Evolutionary conservation across 495 filamentous ascomycete species (phyloP).

Genomic region (Astrothelium subdiscretum): DNA sequence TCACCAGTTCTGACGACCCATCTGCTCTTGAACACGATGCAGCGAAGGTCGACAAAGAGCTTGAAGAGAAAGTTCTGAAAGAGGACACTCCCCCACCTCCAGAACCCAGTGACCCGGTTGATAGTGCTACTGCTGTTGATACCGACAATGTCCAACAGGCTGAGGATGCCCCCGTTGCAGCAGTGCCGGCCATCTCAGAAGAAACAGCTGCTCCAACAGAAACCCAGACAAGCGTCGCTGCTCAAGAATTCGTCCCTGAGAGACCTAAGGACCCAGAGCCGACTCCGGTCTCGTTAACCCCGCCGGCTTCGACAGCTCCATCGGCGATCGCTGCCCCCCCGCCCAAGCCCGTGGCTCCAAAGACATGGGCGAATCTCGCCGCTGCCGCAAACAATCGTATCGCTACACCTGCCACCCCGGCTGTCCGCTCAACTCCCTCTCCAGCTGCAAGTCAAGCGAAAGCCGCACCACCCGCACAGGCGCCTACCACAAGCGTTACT

Average conservation of each 20-base stretch:
- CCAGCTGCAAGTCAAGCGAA: conserved; percentile 16
- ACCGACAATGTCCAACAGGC: conserved; percentile 15
- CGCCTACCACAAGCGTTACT: conserved; percentile 15
- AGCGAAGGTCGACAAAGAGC: conserved; percentile 44
- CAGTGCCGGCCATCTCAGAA: conserved; percentile 13
- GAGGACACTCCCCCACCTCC: conserved; percentile 32
- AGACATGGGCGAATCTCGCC: conserved; percentile 85
- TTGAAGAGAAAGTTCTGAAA: conserved; percentile 34
- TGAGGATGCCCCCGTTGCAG: conserved; percentile 20
- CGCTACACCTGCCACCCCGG: conserved; percentile 30
- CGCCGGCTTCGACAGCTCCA: conserved; percentile 43
- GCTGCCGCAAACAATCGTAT: conserved; percentile 37
- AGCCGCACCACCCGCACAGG: conserved; percentile 10
- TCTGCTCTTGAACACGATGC: conserved; percentile 31
- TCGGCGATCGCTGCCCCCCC: conserved; percentile 31
- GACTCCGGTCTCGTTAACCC: conserved; percentile 32
- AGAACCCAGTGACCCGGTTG: conserved; percentile 18
- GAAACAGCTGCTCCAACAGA: conserved; percentile 18
- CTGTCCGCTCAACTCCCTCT: conserved; percentile 16
- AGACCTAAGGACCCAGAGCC: conserved; percentile 50
- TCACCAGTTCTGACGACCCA: conserved; percentile 26
- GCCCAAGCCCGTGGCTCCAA: conserved; percentile 38
- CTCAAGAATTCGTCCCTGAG: conserved; percentile 34
- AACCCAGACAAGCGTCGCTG: conserved; percentile 21
- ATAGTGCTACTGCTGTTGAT: conserved; percentile 16